Evolutionary conservation across 768 basidiomycete species (phyloP).

Genomic region (Termitomyces bulborhizus): DNA sequence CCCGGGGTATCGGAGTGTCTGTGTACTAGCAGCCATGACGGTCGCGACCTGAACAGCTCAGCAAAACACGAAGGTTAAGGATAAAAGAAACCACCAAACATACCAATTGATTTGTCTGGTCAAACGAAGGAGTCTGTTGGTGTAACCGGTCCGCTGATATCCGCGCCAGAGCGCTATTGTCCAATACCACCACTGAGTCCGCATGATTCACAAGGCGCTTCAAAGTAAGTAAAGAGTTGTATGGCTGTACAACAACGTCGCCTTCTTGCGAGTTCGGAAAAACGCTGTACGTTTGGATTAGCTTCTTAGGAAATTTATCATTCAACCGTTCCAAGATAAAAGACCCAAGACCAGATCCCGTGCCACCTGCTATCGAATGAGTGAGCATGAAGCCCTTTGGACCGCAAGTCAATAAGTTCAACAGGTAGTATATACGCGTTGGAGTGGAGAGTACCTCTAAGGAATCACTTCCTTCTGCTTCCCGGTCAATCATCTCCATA

Average conservation of each 20-base stretch:
- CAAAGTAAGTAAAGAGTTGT: slow-evolving; percentile 90
- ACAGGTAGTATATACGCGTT: background rate
- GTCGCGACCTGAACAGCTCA: slow-evolving; percentile 71
- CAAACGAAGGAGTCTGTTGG: slow-evolving; percentile 80
- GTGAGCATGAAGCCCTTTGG: slow-evolving; percentile 94
- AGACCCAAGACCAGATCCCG: slow-evolving; percentile 97
- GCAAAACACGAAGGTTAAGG: background rate
- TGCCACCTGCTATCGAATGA: slow-evolving; percentile 98
- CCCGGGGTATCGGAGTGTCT: slow-evolving; percentile 93
- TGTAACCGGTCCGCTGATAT: slow-evolving; percentile 93
- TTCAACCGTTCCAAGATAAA: slow-evolving; percentile 94
- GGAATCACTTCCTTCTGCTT: slow-evolving; percentile 96
- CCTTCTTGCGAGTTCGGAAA: slow-evolving; percentile 92
- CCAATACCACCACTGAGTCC: slow-evolving; percentile 94
- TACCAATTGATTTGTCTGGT: slow-evolving; percentile 89
- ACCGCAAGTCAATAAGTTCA: background rate
- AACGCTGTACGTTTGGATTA: slow-evolving; percentile 98
- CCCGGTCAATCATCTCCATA: slow-evolving; percentile 98
- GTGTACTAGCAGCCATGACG: slow-evolving; percentile 96
- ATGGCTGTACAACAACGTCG: slow-evolving; percentile 98
- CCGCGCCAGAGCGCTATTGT: slow-evolving; percentile 89
- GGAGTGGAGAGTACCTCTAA: slow-evolving; percentile 61
- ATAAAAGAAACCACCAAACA: slow-evolving; percentile 15
- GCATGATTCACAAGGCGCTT: slow-evolving; percentile 95
- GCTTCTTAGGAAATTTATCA: slow-evolving; percentile 98